Evolutionary conservation across 345 rosid species (phyloP).

Genomic region (Citropsis articulata): DNA sequence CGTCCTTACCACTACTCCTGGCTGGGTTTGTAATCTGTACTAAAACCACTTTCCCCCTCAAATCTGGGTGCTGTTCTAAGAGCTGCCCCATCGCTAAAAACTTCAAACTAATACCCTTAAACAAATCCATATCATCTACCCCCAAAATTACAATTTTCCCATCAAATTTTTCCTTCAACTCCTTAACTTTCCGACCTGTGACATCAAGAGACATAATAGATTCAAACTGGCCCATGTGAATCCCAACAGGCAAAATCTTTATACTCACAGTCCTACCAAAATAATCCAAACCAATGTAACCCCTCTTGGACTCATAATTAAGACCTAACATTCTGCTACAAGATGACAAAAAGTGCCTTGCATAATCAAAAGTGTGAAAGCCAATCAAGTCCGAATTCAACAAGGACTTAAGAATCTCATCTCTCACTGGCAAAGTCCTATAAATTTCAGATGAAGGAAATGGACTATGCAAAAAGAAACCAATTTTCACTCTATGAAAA

Average conservation of each 20-base stretch:
- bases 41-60: conserved; percentile 59
- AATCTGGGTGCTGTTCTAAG: conserved; percentile 37
- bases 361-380: conserved; percentile 85
- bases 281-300: conserved; percentile 80
- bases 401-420: conserved; percentile 64
- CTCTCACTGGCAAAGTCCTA: conserved; percentile 63
- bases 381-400: conserved; percentile 83
- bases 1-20: conserved; percentile 72
- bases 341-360: conserved; percentile 79
- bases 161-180: conserved; percentile 48
- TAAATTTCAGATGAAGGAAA: conserved; percentile 82
- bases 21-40: conserved; percentile 84
- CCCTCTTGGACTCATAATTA: conserved; percentile 74
- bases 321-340: conserved; percentile 83
- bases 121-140: conserved; percentile 79
- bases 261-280: conserved; percentile 70
- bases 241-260: conserved; percentile 76
- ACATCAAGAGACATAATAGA: conserved; percentile 37
- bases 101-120: conserved; percentile 75
- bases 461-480: conserved; percentile 68
- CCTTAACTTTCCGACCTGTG: conserved; percentile 43
- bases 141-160: conserved; percentile 62
- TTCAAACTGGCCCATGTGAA: conserved; percentile 71
- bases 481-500: conserved; percentile 53
- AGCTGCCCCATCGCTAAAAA: conserved; percentile 67